Percentiles rank a stretch among this genome's conserved stretches.
Evolutionary conservation across 2,329 filamentous ascomycete genomes (phyloP).

Genomic region (Zalaria sp.): DNA sequence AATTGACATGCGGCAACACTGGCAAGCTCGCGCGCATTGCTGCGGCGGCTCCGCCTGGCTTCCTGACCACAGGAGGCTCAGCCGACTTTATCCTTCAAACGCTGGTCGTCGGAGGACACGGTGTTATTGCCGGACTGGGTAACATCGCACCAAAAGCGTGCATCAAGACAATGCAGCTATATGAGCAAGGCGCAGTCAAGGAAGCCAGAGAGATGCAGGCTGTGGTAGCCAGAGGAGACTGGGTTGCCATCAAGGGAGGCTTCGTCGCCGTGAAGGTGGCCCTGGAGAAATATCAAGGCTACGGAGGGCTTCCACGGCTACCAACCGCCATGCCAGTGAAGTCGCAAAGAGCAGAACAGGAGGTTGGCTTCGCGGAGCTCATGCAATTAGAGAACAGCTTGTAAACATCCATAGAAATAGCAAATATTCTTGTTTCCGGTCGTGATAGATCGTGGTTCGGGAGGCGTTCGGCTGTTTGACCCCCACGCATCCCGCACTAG

Average conservation of each 20-base stretch:
- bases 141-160: constrained; percentile 58
- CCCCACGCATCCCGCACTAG: too few relatives aligned
- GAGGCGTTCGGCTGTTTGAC: too few relatives aligned
- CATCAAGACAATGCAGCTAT: constrained; percentile 46
- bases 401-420: not conserved
- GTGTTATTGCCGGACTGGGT: constrained; percentile 56
- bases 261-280: constrained; percentile 56
- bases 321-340: constrained; percentile 39
- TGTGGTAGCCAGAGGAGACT: constrained; percentile 52
- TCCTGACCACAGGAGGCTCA: constrained; percentile 58
- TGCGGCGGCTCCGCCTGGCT: constrained; percentile 36
- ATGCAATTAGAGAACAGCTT: constrained; percentile 25
- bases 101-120: constrained; percentile 53
- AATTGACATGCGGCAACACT: constrained; percentile 57
- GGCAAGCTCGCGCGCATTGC: constrained; percentile 50
- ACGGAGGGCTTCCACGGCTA: constrained; percentile 47
- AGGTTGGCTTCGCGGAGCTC: constrained; percentile 28
- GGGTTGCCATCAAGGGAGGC: constrained; percentile 54
- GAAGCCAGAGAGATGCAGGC: constrained; percentile 53
- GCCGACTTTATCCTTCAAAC: constrained; percentile 63
- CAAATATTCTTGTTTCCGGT: too few relatives aligned
- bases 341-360: constrained; percentile 11
- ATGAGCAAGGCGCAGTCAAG: constrained; percentile 41
- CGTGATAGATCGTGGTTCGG: too few relatives aligned
- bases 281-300: constrained; percentile 47